Evolutionary conservation across 805 yeast genomes (phyloP), one percentile per base, ranked within the genome.

Genomic region (Candida namnaoensis): DNA sequence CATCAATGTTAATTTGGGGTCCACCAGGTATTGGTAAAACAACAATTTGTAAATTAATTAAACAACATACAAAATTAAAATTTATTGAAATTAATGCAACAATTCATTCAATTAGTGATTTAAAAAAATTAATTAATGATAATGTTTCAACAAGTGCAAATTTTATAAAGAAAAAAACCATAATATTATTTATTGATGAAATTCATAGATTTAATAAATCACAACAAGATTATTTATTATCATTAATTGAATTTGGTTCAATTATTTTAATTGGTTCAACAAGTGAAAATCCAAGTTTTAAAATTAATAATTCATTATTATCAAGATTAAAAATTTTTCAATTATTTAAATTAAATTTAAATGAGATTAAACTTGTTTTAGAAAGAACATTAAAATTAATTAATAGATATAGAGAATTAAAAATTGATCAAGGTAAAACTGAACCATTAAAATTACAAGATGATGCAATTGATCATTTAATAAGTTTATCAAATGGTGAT

Each of bases 21-120:
- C 95, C 95, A 1, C 95, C 97, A 2, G 99, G 99, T 0, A 90
- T 88, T 3, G 91, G 69, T 0, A 93, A 93, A 56, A 93, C 99
- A 0, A 82, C 96, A 0, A 57, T 93, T 26, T 93, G 95, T 0
- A 60, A 83, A n/a, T 56, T 72, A 15, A 47, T 70, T 7, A 51
- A 69, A 5, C 50, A 53, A 28, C 49, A 53, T 0, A 59, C 65
- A 7, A 54, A 54, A 11, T 64, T 65, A 28, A 55, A 80, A 37
- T 80, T 88, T 55, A 70, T 85, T 3, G 97, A 90, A 59, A 64
- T 88, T 36, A 85, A 95, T 41, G 98, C 97, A 0, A 86, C 97
- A 0, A 73, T 78, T 41, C 75, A 81, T 37, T 80, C 87, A 0
- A 66, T 81, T 0, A 60, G 66, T 1, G 95, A 88, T 38, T 65